Evolutionary conservation across 2,329 filamentous ascomycete species (phyloP).

Genomic region (Diaporthe citriasiana): DNA sequence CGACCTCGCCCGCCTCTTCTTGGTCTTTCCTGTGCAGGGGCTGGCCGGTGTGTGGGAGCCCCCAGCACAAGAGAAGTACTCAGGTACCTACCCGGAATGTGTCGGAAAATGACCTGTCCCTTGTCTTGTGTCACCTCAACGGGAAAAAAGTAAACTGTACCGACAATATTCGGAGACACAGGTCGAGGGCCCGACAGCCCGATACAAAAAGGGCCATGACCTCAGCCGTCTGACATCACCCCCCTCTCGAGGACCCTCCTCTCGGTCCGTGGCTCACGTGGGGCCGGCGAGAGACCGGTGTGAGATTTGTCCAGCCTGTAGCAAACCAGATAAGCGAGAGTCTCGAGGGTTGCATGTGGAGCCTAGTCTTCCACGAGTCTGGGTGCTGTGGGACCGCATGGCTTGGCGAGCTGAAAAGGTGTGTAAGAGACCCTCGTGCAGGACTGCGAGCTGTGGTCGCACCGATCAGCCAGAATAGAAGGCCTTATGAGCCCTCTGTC

Average conservation of each 20-base stretch:
- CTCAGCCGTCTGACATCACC: constrained; percentile 25
- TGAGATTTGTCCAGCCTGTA: constrained; percentile 34
- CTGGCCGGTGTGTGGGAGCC: constrained; percentile 2
- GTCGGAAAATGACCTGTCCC: constrained; percentile 38
- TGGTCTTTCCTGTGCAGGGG: constrained; percentile 2
- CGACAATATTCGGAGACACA: constrained; percentile 39
- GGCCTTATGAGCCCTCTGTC: constrained; percentile 9
- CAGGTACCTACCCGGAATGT: constrained; percentile 33
- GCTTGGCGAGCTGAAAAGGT: constrained; percentile 23
- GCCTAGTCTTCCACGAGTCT: constrained; percentile 6
- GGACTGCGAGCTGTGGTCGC: constrained; percentile 27
- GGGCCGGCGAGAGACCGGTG: constrained; percentile 30
- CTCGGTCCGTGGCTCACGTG: constrained; percentile 12
- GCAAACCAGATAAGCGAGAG: constrained; percentile 39
- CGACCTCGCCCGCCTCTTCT: not conserved
- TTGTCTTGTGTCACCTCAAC: constrained; percentile 35
- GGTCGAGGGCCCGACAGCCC: constrained; percentile 28
- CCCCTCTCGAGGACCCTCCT: constrained; percentile 5
- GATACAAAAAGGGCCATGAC: constrained; percentile 20
- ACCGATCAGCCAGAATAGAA: constrained; percentile 11
- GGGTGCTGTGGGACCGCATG: constrained; percentile 34
- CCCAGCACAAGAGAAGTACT: constrained; percentile 3
- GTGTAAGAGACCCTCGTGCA: constrained; percentile 19
- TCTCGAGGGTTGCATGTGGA: not conserved
- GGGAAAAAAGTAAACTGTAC: constrained; percentile 33